Conservation (phyloP, 306 rosid genomes). For the Prunus padus region DNA sequence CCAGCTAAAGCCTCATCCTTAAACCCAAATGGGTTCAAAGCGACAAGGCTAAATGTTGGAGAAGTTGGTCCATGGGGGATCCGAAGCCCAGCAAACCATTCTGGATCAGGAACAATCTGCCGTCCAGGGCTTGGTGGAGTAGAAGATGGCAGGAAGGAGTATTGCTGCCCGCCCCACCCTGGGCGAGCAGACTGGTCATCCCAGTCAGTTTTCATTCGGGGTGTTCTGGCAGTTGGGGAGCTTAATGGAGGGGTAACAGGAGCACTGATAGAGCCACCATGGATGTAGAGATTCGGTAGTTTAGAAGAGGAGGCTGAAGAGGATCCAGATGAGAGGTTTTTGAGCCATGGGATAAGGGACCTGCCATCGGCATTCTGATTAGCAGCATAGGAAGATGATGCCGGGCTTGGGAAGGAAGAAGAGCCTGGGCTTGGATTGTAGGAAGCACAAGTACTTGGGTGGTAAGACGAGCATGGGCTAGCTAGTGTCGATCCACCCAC, state of each 20-base stretch:
- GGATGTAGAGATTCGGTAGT: constrained; percentile 55
- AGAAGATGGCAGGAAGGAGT: constrained; percentile 67
- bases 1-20: constrained; percentile 61
- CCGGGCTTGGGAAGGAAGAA: constrained; percentile 85
- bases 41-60: constrained; percentile 78
- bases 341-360: constrained; percentile 92
- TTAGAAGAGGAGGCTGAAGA: constrained; percentile 78
- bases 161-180: constrained; percentile 51
- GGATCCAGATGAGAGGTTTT: constrained; percentile 74
- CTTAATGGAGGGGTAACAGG: constrained; percentile 93
- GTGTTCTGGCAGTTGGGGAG: constrained; percentile 79
- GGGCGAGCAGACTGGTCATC: constrained; percentile 51
- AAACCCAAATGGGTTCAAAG: constrained; percentile 79
- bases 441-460: constrained; percentile 77
- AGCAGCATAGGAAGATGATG: constrained; percentile 59
- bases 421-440: constrained; percentile 91
- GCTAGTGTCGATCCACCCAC: constrained; percentile 61
- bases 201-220: constrained; percentile 60
- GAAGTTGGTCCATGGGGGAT: constrained; percentile 71
- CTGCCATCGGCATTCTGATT: constrained; percentile 57
- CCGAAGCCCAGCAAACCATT: constrained; percentile 73
- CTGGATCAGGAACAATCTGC: constrained; percentile 55
- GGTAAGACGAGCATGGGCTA: constrained; percentile 75
- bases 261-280: constrained; percentile 73
- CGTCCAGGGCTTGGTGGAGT: constrained; percentile 86